Percentiles rank a stretch among this genome's conserved stretches.
Evolutionary conservation across 495 filamentous ascomycete genomes (phyloP).

Genomic region (Lepraria neglecta): DNA sequence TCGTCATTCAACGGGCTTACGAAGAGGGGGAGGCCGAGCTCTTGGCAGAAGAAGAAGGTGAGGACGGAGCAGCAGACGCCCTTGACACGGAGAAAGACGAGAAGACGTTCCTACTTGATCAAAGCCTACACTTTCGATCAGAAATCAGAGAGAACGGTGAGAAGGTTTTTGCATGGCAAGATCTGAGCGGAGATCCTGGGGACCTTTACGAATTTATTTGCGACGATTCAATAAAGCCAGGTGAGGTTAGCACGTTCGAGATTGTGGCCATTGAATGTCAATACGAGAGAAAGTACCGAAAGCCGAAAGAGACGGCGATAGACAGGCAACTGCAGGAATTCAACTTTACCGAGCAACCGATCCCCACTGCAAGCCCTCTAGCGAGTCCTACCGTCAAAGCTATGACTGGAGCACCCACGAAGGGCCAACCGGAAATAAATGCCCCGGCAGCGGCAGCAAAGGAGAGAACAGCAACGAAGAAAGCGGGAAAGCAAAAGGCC

Average conservation of each 20-base stretch:
- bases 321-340: conserved; percentile 76
- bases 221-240: conserved; percentile 60
- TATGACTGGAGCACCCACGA: conserved; percentile 29
- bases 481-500: conserved; percentile 38
- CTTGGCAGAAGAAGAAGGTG: conserved; percentile 73
- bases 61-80: conserved; percentile 64
- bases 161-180: conserved; percentile 87
- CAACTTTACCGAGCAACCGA: conserved; percentile 67
- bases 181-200: conserved; percentile 85
- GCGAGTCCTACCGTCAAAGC: conserved; percentile 55
- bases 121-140: conserved; percentile 78
- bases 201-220: conserved; percentile 97
- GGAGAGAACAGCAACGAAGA: conserved; percentile 29
- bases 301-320: conserved; percentile 69
- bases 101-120: conserved; percentile 91
- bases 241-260: conserved; percentile 74
- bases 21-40: conserved; percentile 95
- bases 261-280: conserved; percentile 84
- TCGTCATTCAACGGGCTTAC: conserved; percentile 91
- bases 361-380: conserved; percentile 75
- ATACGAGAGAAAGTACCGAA: conserved; percentile 89
- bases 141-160: conserved; percentile 70
- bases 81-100: conserved; percentile 77
- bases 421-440: conserved; percentile 29
- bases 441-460: conserved; percentile 41